Conservation (phyloP, 2,329 filamentous ascomycete genomes). For the Scytalidium lignicola region DNA sequence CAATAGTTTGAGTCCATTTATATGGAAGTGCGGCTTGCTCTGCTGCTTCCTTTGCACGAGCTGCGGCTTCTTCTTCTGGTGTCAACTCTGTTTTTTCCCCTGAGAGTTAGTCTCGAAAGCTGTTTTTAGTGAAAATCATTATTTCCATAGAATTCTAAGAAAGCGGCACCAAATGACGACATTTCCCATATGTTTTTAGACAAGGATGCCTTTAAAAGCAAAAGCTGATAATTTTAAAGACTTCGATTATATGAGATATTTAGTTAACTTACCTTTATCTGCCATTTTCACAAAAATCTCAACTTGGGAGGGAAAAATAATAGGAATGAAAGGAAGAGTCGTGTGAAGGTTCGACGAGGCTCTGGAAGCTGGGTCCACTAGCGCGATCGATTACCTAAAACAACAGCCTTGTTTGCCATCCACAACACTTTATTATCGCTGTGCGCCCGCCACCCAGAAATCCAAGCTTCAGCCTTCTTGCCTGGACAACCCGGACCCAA, state of each 20-base stretch:
- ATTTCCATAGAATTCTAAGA: neutral
- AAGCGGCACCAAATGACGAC: too few species aligned
- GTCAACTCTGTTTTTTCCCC: conserved; percentile 19
- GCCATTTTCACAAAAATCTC: neutral
- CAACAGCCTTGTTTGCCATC: conserved; percentile 10
- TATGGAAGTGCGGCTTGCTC: conserved; percentile 92
- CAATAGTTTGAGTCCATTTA: conserved; percentile 94
- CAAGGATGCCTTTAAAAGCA: too few species aligned
- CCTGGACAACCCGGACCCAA: neutral
- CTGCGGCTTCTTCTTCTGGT: conserved; percentile 50
- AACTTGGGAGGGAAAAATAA: neutral
- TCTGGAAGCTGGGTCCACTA: conserved; percentile 15
- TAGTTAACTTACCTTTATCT: neutral
- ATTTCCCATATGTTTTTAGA: too few species aligned
- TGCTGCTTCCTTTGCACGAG: conserved; percentile 66
- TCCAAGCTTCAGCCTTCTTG: neutral
- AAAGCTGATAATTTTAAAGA: too few species aligned
- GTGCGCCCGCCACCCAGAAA: neutral
- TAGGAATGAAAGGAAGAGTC: neutral
- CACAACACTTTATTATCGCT: too few species aligned
- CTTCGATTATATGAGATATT: neutral
- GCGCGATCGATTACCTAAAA: conserved; percentile 3
- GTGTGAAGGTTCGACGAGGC: conserved; percentile 11
- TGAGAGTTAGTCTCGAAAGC: neutral
- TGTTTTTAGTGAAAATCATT: neutral